A percentile compares a stretch with the other conserved stretches of the same genome.
Conservation (phyloP, 1,139 yeast genomes). For the Yamadazyma jaroonii region DNA sequence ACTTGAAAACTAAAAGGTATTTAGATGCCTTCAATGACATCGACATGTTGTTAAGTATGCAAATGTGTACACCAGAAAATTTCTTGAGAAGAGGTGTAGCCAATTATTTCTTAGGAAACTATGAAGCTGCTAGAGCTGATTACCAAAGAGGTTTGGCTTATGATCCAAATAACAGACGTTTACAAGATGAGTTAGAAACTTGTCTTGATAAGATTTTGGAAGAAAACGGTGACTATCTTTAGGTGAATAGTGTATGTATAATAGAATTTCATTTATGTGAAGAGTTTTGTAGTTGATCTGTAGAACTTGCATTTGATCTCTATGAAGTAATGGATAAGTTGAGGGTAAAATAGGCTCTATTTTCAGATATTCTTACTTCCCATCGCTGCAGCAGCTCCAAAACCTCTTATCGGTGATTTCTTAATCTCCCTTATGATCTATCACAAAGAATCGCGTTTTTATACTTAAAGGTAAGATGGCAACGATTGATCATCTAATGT, state of each 20-base stretch:
- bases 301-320: no score
- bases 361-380: no score
- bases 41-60: constrained; percentile 62
- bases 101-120: constrained; percentile 64
- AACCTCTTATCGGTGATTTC: no score
- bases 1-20: constrained; percentile 61
- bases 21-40: constrained; percentile 80
- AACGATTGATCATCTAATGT: neutral
- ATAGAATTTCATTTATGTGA: no score
- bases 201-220: constrained; percentile 47
- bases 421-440: no score
- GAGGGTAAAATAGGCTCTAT: no score
- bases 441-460: constrained; percentile 1
- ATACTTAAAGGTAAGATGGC: neutral
- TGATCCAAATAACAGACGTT: constrained; percentile 50
- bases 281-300: no score
- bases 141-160: constrained; percentile 76
- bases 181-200: constrained; percentile 40
- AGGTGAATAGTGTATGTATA: constrained; percentile 8
- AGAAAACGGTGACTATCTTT: constrained; percentile 49
- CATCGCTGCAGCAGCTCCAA: no score
- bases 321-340: no score
- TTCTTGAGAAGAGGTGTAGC: constrained; percentile 82
- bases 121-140: constrained; percentile 69
- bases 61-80: constrained; percentile 73